Evolutionary conservation across 2,329 filamentous ascomycete genomes (phyloP).

Genomic region (Helminthosporium solani): DNA sequence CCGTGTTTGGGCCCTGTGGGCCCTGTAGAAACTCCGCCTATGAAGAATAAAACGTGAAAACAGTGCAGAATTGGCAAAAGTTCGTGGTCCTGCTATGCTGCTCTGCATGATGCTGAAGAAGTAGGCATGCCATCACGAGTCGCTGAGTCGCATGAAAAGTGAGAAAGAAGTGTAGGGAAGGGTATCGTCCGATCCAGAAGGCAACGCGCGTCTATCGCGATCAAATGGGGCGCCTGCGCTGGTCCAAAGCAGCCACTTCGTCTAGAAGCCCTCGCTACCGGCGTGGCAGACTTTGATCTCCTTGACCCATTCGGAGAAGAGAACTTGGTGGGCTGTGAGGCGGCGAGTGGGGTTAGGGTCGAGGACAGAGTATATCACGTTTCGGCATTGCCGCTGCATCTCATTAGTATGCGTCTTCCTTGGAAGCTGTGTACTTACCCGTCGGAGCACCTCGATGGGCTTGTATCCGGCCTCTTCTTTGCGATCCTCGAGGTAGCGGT

Average conservation of each 20-base stretch:
- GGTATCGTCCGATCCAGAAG: slow-evolving; percentile 15
- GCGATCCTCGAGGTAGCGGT: slow-evolving; percentile 87
- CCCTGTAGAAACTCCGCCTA: slow-evolving; percentile 15
- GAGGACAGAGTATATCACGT: slow-evolving; percentile 97
- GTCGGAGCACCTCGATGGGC: slow-evolving; percentile 90
- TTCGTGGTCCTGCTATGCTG: slow-evolving; percentile 36
- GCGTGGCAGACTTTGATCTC: slow-evolving; percentile 97
- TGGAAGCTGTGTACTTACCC: slow-evolving; percentile 64
- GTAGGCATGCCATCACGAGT: slow-evolving; percentile 41
- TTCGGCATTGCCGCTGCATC: slow-evolving; percentile 84
- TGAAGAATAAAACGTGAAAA: slow-evolving; percentile 18
- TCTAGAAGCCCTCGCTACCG: slow-evolving; percentile 87
- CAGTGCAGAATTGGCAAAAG: slow-evolving; percentile 17
- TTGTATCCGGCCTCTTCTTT: slow-evolving; percentile 94
- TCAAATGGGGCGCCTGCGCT: slow-evolving; percentile 12
- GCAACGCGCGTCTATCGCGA: slow-evolving; percentile 5
- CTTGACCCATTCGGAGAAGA: slow-evolving; percentile 98
- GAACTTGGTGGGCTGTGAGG: slow-evolving; percentile 91
- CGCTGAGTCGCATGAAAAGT: slow-evolving; percentile 26
- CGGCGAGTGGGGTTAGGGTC: slow-evolving; percentile 91
- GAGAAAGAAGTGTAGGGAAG: slow-evolving; percentile 22
- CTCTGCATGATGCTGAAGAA: slow-evolving; percentile 27
- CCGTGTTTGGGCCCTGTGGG: slow-evolving; percentile 14
- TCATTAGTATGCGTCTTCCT: slow-evolving; percentile 16
- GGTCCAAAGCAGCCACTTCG: slow-evolving; percentile 4